Conservation (phyloP, 768 basidiomycete genomes). For the Podaxis sp. region DNA sequence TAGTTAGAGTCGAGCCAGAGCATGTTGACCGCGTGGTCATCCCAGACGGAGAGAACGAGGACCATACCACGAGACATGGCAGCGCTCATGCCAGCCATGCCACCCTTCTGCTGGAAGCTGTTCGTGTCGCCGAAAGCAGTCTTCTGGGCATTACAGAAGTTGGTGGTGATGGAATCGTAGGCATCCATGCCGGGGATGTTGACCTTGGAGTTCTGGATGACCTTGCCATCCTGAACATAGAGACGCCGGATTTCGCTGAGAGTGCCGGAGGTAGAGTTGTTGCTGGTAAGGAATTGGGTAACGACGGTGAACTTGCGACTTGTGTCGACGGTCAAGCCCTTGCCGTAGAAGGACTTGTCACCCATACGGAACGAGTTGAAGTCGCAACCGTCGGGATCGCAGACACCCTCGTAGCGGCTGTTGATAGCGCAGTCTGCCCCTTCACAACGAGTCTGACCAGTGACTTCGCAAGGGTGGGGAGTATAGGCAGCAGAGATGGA, state of each 20-base stretch:
- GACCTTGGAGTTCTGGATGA: constrained; percentile 50
- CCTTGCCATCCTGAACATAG: constrained; percentile 53
- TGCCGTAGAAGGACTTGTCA: constrained; percentile 44
- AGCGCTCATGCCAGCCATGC: constrained; percentile 33
- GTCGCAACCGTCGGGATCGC: constrained; percentile 60
- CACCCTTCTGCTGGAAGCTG: constrained; percentile 43
- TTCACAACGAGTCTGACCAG: constrained; percentile 41
- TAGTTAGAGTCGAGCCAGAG: constrained; percentile 56
- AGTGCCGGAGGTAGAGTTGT: constrained; percentile 43
- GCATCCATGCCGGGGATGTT: constrained; percentile 39
- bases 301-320: constrained; percentile 52
- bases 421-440: constrained; percentile 39
- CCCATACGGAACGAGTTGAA: constrained; percentile 65
- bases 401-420: constrained; percentile 42
- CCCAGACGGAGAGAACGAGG: constrained; percentile 50
- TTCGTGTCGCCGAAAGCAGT: constrained; percentile 46
- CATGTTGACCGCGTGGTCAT: constrained; percentile 54
- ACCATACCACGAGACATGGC: constrained; percentile 45
- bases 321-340: constrained; percentile 51
- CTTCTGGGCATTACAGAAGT: constrained; percentile 51
- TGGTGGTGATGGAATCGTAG: constrained; percentile 48
- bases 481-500: constrained; percentile 50
- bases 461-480: constrained; percentile 47
- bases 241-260: constrained; percentile 55
- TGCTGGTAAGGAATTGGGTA: constrained; percentile 54